Base-by-base conservation (phyloP, 2,329 filamentous ascomycete genomes). In the Microsporum ferrugineum region DNA sequence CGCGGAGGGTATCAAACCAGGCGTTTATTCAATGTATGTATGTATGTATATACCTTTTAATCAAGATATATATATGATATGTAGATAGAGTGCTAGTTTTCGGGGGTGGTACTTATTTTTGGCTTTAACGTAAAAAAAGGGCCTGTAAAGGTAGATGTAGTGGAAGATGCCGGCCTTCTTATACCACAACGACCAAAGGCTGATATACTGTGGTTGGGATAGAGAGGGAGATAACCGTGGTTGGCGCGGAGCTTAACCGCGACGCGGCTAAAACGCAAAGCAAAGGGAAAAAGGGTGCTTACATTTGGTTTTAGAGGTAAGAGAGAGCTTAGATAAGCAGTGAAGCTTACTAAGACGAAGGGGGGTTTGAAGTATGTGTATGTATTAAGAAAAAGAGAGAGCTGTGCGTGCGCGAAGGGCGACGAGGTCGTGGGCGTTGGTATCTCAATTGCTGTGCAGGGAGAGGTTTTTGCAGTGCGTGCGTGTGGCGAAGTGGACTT, bases 401-500 rank as follows among this genome's bases (percentile, higher is more conserved):
- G 59, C 31, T 45, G 57, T 56, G 38, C 36, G 39, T 56, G 38
- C 38, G 56, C 59, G 45, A 45, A n/a, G n/a, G 56, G 33, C 17
- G 55, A 33, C 23, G 47, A 49, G 53, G 53, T 33, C 17, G 59
- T 5, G 7, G 17, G 17, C 17, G 17, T 23, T 23, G 17, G 17
- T 23, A 23, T 23, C 17, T 23, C 17, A 23, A 23, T 23, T 23
- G 17, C 17, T 23, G 17, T 23, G 17, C 17, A 23, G 17, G 17
- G 17, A 23, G 17, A 23, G 17, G 17, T 23, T 1, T 23, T 23
- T 23, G 17, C 17, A 23, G 17, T 1, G 17, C 1, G 14, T 34
- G 49, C 8, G 10, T 43, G 62, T 65, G 60, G 49, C 57, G 61
- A 39, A 23, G 61, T 60, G 57, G 47, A n/a, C 53, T 17, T 17